Conservation (phyloP, 768 basidiomycete species). For the Leccinellum rugosiceps region DNA sequence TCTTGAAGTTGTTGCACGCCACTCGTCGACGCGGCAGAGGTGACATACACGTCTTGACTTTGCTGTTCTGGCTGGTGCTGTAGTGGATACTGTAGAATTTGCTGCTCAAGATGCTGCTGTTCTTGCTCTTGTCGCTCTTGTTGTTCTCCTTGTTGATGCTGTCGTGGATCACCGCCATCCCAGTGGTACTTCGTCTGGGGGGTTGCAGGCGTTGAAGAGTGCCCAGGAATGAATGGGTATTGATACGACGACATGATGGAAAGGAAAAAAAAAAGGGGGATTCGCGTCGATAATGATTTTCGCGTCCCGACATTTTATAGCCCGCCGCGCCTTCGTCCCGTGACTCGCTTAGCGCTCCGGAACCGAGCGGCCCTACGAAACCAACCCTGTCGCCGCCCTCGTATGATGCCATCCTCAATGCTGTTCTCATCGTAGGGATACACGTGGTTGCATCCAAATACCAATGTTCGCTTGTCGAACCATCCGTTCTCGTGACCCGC, state of each 20-base stretch:
- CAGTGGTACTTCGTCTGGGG: slow-evolving; percentile 42
- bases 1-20: slow-evolving; percentile 24
- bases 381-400: background rate
- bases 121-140: slow-evolving; percentile 31
- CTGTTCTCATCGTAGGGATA: background rate
- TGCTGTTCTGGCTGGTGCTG: slow-evolving; percentile 33
- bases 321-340: slow-evolving; percentile 7
- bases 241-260: slow-evolving; percentile 51
- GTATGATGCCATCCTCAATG: background rate
- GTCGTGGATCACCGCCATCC: slow-evolving; percentile 37
- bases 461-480: background rate
- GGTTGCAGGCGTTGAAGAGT: slow-evolving; percentile 47
- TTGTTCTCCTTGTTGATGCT: background rate
- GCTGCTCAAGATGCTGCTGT: slow-evolving; percentile 36
- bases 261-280: slow-evolving; percentile 29
- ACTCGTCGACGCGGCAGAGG: slow-evolving; percentile 11
- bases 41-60: slow-evolving; percentile 21
- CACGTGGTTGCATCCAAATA: background rate
- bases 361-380: slow-evolving; percentile 9
- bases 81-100: slow-evolving; percentile 38
- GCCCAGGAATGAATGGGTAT: slow-evolving; percentile 44
- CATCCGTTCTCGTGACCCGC: no score
- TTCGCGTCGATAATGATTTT: slow-evolving; percentile 9
- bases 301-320: slow-evolving; percentile 32
- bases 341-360: slow-evolving; percentile 23